These are phyloP conservation scores for Populus hybrid DNA, from an alignment of 441 rosid genomes.

Conservation along the genomic window DNA sequence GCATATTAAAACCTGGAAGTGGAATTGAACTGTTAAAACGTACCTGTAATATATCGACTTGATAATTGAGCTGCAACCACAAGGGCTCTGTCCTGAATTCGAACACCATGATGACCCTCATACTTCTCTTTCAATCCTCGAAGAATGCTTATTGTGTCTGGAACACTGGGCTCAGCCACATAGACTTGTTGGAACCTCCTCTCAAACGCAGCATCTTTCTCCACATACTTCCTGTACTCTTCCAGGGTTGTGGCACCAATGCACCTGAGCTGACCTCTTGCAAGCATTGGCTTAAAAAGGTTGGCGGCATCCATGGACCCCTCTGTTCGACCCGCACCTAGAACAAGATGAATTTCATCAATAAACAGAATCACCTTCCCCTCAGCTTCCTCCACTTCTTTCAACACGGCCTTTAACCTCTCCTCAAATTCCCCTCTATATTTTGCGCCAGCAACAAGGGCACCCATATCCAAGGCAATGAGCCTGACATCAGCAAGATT, in stretches of 20 bases:
- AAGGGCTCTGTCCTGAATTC: constrained; percentile 80
- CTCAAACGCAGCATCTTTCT: constrained; percentile 97
- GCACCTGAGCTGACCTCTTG: constrained; percentile 94
- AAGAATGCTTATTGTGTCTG: constrained; percentile 77
- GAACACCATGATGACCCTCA: constrained; percentile 95
- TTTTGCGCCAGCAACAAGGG: constrained; percentile 81
- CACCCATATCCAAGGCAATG: constrained; percentile 88
- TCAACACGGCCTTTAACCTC: constrained; percentile 69
- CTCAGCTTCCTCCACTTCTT: constrained; percentile 89
- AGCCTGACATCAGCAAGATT: constrained; percentile 85
- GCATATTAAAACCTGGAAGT: background rate
- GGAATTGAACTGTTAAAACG: background rate
- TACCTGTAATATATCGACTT: constrained; percentile 82
- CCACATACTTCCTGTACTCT: constrained; percentile 88
- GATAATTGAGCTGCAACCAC: constrained; percentile 83
- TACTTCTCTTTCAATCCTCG: constrained; percentile 91
- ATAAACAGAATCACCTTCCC: constrained; percentile 86
- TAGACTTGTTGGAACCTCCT: constrained; percentile 93
- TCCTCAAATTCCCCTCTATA: constrained; percentile 89
- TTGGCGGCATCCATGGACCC: constrained; percentile 98
- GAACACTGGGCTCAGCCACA: constrained; percentile 94
- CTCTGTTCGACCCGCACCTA: constrained; percentile 80
- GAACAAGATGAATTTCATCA: constrained; percentile 89
- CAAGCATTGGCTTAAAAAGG: constrained; percentile 93
- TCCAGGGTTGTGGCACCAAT: constrained; percentile 93